Conservation (phyloP, 176 grass and related monocot genomes). For the Dendrocalamus sinicus region DNA sequence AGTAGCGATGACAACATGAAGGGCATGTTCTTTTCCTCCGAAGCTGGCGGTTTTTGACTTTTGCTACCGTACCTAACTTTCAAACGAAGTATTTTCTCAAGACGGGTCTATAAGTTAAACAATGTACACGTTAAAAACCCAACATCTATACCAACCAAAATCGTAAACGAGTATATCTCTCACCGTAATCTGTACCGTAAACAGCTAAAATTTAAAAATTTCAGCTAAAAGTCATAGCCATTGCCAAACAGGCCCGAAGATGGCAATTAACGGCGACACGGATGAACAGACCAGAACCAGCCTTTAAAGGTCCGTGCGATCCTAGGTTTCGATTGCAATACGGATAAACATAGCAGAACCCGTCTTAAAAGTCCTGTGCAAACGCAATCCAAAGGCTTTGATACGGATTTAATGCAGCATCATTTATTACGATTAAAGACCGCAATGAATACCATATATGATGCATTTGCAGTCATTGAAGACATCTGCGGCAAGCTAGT, state of each 20-base stretch:
- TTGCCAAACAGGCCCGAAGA: too few species aligned
- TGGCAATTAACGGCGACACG: background rate
- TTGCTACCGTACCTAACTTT: too few species aligned
- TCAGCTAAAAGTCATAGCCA: too few species aligned
- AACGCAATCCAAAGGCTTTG: background rate
- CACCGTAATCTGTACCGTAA: too few species aligned
- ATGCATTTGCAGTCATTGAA: conserved; percentile 15
- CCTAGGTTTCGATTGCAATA: background rate
- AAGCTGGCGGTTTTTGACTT: too few species aligned
- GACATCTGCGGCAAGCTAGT: background rate
- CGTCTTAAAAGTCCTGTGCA: background rate
- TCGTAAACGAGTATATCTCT: too few species aligned
- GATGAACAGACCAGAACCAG: background rate
- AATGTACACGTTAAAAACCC: too few species aligned
- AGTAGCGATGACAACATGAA: background rate
- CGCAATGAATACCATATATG: background rate
- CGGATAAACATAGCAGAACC: background rate
- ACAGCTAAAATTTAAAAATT: too few species aligned
- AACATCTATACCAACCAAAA: too few species aligned
- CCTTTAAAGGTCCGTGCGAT: background rate
- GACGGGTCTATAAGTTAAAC: too few species aligned
- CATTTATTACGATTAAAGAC: background rate
- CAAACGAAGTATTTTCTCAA: too few species aligned
- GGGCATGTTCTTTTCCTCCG: too few species aligned
- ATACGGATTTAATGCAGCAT: background rate